Base-by-base conservation (phyloP, 2,329 filamentous ascomycete species). In the Seiridium unicorne region DNA sequence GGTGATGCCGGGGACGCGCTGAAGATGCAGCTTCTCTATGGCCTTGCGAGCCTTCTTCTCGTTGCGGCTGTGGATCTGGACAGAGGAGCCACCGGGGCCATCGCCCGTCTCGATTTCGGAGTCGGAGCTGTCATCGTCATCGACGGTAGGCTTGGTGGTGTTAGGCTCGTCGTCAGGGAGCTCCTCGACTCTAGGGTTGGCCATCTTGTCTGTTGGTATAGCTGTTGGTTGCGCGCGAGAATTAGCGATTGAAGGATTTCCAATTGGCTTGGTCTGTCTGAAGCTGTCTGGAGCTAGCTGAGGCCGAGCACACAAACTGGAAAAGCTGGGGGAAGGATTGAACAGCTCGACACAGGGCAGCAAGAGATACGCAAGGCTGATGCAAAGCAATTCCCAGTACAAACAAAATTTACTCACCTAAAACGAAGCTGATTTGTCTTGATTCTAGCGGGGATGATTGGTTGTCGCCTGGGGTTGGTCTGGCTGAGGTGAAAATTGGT, bases 31-130 rank as follows among this genome's bases (percentile, higher is more conserved):
- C 89, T 99, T 99, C 80, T 93, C 91, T 77, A 99, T 96, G 74
- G 93, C 93, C 88, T 99, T 99, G 83, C 95, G 90, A 73, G 95
- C 96, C 89, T 99, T 99, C 91, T 99, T 99, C 90, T 99, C 95
- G 84, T 98, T 98, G 80, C 95, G 93, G 76, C 92, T 97, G 87
- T 98, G 94, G 75, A 99, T 89, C 72, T 95, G 88, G 74, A 94
- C 90, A 67, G 90, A 88, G 74, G 93, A 91, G 75, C 94, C 95
- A 69, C 91, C 89, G 76, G 94, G 92, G 69, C 76, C 78, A 65
- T 77, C 86, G 69, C 83, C 87, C 64, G 86, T 89, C 78, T 95
- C 93, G 71, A 86, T 89, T 72, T 90, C 90, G 72, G 89, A 91
- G 69, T 92, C 89, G 73, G 87, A 88, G 81, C 85, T 89, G 75